phyloP scores from a whole-genome alignment of 257 asterid genomes.

The Plantago ovata region DNA sequence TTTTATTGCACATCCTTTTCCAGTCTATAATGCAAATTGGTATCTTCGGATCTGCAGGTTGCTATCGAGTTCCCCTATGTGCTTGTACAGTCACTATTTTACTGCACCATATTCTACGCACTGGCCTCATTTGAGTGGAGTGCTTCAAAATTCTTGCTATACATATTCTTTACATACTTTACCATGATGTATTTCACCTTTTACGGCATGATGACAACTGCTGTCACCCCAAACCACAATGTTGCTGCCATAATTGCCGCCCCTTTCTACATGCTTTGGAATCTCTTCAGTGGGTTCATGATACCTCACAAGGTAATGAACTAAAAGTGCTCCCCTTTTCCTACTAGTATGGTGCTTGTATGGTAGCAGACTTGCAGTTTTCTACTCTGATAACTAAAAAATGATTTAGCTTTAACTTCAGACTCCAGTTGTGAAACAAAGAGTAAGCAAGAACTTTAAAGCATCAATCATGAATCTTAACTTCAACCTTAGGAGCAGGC shows the following conservation, averaged over 20 bases:
- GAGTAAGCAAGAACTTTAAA: not conserved
- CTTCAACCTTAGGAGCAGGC: no score
- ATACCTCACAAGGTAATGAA: conserved; percentile 83
- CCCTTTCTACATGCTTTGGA: conserved; percentile 96
- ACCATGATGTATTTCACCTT: conserved; percentile 87
- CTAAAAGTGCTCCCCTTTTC: not conserved
- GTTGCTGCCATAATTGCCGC: conserved; percentile 87
- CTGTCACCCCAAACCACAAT: conserved; percentile 89
- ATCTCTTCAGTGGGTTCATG: conserved; percentile 95
- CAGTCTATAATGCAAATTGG: not conserved
- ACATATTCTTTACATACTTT: conserved; percentile 69
- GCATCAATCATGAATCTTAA: no score
- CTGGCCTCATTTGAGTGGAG: conserved; percentile 87
- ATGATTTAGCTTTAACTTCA: not conserved
- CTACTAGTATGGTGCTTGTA: not conserved
- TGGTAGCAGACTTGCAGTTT: no score
- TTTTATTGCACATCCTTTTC: not conserved
- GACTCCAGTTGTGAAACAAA: not conserved
- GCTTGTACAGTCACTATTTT: conserved; percentile 57
- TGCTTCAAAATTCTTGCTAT: conserved; percentile 58
- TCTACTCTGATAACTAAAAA: not conserved
- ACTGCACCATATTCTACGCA: conserved; percentile 68
- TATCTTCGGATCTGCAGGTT: conserved; percentile 49
- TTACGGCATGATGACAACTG: conserved; percentile 97
- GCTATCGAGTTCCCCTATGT: conserved; percentile 87